Evolutionary conservation across 2,329 filamentous ascomycete genomes (phyloP).

Genomic region (Pseudohalonectria lignicola): DNA sequence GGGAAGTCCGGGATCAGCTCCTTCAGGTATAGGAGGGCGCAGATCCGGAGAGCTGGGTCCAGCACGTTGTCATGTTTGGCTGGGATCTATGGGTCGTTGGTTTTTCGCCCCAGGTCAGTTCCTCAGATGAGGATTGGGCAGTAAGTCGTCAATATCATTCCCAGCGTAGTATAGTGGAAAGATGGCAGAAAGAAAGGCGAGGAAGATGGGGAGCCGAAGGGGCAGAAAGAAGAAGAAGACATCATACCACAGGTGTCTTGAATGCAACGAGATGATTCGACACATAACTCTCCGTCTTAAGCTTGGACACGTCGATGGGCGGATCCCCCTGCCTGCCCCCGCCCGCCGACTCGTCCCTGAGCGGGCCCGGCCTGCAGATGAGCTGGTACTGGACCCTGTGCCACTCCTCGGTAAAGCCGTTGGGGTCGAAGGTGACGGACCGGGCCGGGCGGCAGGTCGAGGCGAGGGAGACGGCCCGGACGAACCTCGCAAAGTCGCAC

Average conservation of each 20-base stretch:
- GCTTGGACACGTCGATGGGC: constrained; percentile 8
- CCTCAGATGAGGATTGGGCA: too few relatives aligned
- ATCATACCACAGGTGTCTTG: constrained; percentile 7
- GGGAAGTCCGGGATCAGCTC: constrained; percentile 20
- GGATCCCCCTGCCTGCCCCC: constrained; percentile 4
- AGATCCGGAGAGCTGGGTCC: constrained; percentile 17
- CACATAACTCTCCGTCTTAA: constrained; percentile 10
- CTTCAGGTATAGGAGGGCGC: constrained; percentile 18
- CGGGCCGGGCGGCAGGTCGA: constrained; percentile 4
- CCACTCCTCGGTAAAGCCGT: constrained; percentile 19
- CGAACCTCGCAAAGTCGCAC: constrained; percentile 14
- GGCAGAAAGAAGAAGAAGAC: too few relatives aligned
- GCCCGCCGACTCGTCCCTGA: constrained; percentile 10
- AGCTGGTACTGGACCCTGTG: constrained; percentile 17
- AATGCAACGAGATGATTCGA: constrained; percentile 13
- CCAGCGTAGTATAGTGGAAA: too few relatives aligned
- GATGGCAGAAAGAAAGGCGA: too few relatives aligned
- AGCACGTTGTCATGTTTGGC: constrained; percentile 7
- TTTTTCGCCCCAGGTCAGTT: constrained; percentile 2
- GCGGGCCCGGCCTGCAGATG: constrained; percentile 13
- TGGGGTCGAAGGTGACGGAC: constrained; percentile 15
- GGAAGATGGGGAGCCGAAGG: too few relatives aligned
- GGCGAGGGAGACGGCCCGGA: constrained; percentile 12
- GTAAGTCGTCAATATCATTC: too few relatives aligned
- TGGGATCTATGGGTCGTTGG: background rate